phyloP scores from a whole-genome alignment of 164 flowering plant genomes.

The Akebia trifoliata region DNA sequence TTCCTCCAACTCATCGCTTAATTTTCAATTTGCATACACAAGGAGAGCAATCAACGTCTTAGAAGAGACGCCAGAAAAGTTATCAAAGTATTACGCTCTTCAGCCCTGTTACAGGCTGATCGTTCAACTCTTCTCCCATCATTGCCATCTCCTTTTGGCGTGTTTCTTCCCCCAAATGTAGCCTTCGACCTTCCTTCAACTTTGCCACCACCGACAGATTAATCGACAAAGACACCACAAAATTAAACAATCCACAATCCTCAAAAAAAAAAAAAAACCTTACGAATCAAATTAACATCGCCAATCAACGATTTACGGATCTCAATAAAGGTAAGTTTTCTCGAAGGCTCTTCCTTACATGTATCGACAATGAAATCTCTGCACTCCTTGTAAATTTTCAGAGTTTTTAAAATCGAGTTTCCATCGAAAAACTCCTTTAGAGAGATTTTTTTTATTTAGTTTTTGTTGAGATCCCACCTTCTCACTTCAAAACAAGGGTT shows the following conservation, averaged over 20 bases:
- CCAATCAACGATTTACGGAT: conserved; percentile 77
- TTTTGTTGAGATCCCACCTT: no score
- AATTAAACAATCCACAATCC: conserved; percentile 84
- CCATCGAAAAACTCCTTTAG: conserved; percentile 73
- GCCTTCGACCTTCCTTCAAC: conserved; percentile 28
- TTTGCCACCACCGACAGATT: background rate
- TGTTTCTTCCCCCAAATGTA: conserved; percentile 68
- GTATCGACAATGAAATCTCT: conserved; percentile 80
- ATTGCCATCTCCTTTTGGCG: no score
- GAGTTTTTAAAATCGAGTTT: conserved; percentile 60
- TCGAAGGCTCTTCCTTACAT: conserved; percentile 72
- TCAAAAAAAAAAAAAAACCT: conserved; percentile 71
- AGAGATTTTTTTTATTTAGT: conserved; percentile 54
- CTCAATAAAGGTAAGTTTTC: conserved; percentile 70
- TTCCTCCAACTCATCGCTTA: no score
- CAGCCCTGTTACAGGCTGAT: no score
- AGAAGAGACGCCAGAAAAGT: no score
- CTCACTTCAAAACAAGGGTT: no score
- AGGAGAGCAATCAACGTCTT: no score
- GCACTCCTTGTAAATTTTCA: conserved; percentile 77
- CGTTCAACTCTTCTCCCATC: no score
- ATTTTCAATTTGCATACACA: no score
- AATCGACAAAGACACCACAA: conserved; percentile 21
- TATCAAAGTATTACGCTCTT: no score
- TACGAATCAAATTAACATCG: conserved; percentile 57